Evolutionary conservation across 345 rosid species (phyloP), one percentile per base, ranked within the genome.

Genomic region (Cardiospermum halicacabum): DNA sequence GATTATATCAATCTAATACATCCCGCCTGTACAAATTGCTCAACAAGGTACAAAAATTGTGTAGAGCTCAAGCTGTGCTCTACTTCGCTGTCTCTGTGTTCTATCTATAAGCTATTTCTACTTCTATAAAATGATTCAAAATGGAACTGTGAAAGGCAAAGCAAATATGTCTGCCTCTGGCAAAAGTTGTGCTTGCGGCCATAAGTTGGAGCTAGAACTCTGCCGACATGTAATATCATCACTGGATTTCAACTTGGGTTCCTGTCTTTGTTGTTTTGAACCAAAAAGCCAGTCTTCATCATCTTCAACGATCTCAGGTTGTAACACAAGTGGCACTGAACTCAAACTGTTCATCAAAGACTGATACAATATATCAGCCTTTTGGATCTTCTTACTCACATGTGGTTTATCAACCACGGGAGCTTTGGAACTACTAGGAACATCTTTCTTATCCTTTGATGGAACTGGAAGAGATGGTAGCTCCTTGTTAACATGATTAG

Each of bases 91-190:
- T 45, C 8, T 18, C 24, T 47, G 24, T 34, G 51, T 13, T 47
- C 19, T 47, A 18, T 6, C n/a, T 39, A 43, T 43, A 2, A 16
- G n/a, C n/a, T n/a, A n/a, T 15, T 16, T 15, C 7, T 9, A 6
- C 49, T 9, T 3, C 50, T 18, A 0, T 18, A 34, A 34, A 34
- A 34, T 34, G 16, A 43, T 31, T 67, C 50, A 93, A 21, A 86
- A 88, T 0, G 84, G 89, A n/a, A 84, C 59, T 4, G 96, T 64
- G 19, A 74, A 90, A 0, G 98, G 97, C 63, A 90, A 62, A 0
- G 91, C 83, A 42, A 68, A 75, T n/a, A 88, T 48, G 58, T 77
- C 89, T 0, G 70, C 89, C 18, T 69, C 77, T 0, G 75, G 45
- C 72, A 86, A 11, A 78, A 36, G 56, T 28, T 49, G 70, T n/a